Percentiles rank a stretch among this genome's conserved stretches.
Conservation (phyloP, 2,329 filamentous ascomycete species). For the Trichoderma atroviride region DNA sequence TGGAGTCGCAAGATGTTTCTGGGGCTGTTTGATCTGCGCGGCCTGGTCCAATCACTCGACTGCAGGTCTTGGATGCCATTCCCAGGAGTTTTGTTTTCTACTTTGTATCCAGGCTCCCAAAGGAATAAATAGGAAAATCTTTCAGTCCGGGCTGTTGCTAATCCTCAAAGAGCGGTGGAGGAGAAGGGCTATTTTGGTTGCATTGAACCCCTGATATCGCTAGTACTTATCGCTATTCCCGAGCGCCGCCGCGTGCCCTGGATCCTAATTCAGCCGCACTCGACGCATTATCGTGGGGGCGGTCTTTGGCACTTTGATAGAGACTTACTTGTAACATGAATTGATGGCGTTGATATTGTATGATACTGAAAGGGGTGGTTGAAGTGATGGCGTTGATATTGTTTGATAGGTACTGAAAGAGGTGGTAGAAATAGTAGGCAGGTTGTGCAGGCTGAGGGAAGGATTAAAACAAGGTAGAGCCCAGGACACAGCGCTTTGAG, state of each 20-base stretch:
- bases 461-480: background rate
- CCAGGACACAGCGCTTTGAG: background rate
- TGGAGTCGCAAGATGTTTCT: background rate
- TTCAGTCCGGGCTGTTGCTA: background rate
- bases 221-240: background rate
- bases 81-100: background rate
- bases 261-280: background rate
- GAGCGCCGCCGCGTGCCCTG: background rate
- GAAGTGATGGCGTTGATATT: too few relatives aligned
- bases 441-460: too few relatives aligned
- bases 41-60: too few relatives aligned
- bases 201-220: background rate
- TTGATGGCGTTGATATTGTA: background rate
- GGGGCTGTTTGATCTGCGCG: too few relatives aligned
- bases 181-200: background rate
- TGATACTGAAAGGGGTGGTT: background rate
- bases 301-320: background rate
- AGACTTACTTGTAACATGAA: background rate
- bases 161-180: constrained; percentile 14
- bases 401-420: too few relatives aligned
- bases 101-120: background rate
- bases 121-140: background rate
- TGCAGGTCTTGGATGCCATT: background rate
- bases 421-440: too few relatives aligned
- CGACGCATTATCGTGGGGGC: background rate